Base-by-base conservation (phyloP, 768 basidiomycete species). In the Punctularia strigosozonata region DNA sequence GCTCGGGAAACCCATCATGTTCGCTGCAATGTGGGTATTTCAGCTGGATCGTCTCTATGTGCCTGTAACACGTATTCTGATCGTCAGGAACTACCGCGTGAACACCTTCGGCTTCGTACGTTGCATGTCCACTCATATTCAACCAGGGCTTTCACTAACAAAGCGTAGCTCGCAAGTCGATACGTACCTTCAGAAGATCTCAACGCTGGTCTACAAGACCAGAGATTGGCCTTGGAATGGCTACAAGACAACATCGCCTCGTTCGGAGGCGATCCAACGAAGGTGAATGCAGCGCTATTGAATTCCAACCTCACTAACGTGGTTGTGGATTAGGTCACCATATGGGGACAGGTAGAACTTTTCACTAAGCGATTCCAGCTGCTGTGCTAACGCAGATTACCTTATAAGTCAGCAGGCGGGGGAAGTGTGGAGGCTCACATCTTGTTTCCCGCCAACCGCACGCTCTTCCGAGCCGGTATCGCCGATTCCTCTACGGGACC, bases 81-180 rank as follows among this genome's bases (percentile, higher is more conserved):
- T 14, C 12, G 19, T 36, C 18, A 75, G 71, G 6, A 75, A 77
- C 49, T 75, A 75, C 41, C 71, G 73, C 4, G 41, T 75, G 31
- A 75, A 74, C 46, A 69, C 69, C 0, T 75, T 74, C 44, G 73
- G 73, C 36, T 77, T 75, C 40, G 71, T 73, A 31, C 44, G 64
- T 55, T 4, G 30, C n/a, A 20, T 15, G 18, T 14, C 24, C 8
- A 37, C 8, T 6, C 23, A 5, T 21, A n/a, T 26, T 18, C 8
- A 22, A 24, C n/a, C 21, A 25, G 15, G 21, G n/a, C 15, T 10
- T 2, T 31, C 10, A 30, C 15, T 30, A 15, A 10, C 28, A 10
- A 19, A 34, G 8, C 8, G 12, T 25, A 71, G 68, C 57, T 77
- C 20, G 57, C 75, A 2, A 75, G 74, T 39, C 42, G 54, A 1